Base-by-base conservation (phyloP, 352 stramenopile genomes). In the Peronospora belbahrii region DNA sequence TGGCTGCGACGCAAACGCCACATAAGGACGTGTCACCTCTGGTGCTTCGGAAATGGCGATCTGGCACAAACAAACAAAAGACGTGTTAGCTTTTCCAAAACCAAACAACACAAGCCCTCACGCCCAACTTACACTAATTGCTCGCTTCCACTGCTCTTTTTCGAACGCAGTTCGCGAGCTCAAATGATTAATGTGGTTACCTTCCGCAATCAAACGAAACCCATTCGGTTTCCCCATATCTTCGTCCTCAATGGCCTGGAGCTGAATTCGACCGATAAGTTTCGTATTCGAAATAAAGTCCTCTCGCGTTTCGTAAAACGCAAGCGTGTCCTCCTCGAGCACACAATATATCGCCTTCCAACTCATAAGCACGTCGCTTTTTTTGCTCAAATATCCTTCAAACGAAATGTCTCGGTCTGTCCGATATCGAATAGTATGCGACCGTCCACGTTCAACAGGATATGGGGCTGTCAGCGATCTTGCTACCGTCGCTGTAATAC, bases 341-440 rank as follows among this genome's bases (percentile, higher is more conserved):
- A 91, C 76, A 37, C 76, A 88, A 53, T 91, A 91, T 23, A 62
- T 73, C 0, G 65, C 73, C 22, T 78, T 80, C 79, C 79, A 91
- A n/a, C 48, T 70, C 42, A 69, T 51, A 0, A 91, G 40, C 36
- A 91, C 32, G 27, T 91, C 80, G 41, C 80, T 84, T 50, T 91
- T 91, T 57, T 86, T 87, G 65, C 74, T 84, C 42, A 91, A 49
- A 32, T 91, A 91, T 1, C 80, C 80, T 69, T 91, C 80, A 44
- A 91, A 91, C 9, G 74, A 68, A 28, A 91, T 89, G 8, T 79
- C 74, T 10, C 67, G 58, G 20, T 81, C 68, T 0, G 57, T 79
- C 10, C 77, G 74, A 36, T 88, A 88, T 6, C 77, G 72, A 38
- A 86, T 59, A 0, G 74, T 85, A 41, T 88, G 70, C 0, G 74